phyloP scores from a whole-genome alignment of 2,329 filamentous ascomycete genomes.

The Colletotrichum brevisporum region DNA sequence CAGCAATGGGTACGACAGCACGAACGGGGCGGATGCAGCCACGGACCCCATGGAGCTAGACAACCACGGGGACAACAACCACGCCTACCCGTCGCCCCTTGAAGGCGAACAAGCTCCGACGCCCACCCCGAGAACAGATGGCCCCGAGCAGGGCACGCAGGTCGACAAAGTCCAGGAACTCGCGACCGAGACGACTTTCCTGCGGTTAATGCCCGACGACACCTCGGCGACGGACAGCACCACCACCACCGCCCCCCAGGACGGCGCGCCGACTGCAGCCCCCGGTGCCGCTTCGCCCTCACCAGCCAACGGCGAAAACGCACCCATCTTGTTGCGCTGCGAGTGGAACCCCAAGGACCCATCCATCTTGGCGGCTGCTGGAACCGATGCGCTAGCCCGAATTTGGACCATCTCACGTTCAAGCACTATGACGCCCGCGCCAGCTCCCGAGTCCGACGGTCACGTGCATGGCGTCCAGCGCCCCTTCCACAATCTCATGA shows the following conservation, averaged over 20 bases:
- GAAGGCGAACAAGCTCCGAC: slow-evolving; percentile 70
- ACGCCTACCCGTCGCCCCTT: slow-evolving; percentile 76
- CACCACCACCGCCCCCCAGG: slow-evolving; percentile 42
- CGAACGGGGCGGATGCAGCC: slow-evolving; percentile 61
- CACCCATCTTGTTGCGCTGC: slow-evolving; percentile 76
- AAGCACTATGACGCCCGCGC: slow-evolving; percentile 50
- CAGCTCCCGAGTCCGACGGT: slow-evolving; percentile 45
- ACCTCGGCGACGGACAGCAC: background rate
- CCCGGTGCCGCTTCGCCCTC: slow-evolving; percentile 46
- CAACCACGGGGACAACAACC: slow-evolving; percentile 63
- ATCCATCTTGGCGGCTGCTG: slow-evolving; percentile 76
- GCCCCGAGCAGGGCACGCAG: slow-evolving; percentile 75
- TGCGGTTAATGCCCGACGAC: slow-evolving; percentile 66
- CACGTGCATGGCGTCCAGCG: slow-evolving; percentile 60
- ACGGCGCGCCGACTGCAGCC: slow-evolving; percentile 50
- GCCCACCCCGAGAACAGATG: slow-evolving; percentile 69
- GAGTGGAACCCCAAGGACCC: slow-evolving; percentile 78
- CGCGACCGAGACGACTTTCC: slow-evolving; percentile 70
- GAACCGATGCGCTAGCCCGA: slow-evolving; percentile 78
- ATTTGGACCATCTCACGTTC: slow-evolving; percentile 75
- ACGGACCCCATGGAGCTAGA: slow-evolving; percentile 73
- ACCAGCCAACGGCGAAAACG: slow-evolving; percentile 60
- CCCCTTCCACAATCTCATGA: slow-evolving; percentile 63
- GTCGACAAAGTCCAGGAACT: slow-evolving; percentile 75
- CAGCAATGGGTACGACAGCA: slow-evolving; percentile 72